phyloP scores from a whole-genome alignment of 2,329 filamentous ascomycete species.

The Aspergillus quadrilineatus region DNA sequence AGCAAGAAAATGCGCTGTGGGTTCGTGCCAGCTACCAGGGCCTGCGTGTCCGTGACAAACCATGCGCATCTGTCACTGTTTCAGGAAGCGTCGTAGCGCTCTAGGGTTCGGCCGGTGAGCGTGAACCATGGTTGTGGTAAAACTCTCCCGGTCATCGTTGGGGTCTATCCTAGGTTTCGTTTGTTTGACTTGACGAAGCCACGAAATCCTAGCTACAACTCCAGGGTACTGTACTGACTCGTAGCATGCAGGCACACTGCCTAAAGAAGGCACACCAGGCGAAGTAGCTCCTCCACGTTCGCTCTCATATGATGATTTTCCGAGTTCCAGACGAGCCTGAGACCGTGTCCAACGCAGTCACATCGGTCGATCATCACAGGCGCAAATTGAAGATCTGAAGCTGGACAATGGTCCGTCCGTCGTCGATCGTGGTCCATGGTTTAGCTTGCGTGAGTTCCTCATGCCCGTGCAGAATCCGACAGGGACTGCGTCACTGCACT shows the following conservation, averaged over 20 bases:
- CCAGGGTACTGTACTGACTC: not conserved
- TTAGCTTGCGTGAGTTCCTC: not conserved
- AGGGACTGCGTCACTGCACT: not conserved
- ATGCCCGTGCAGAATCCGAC: conserved; percentile 3
- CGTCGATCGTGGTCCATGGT: conserved; percentile 1
- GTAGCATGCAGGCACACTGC: not conserved
- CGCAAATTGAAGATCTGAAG: conserved; percentile 1
- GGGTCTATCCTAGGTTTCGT: not conserved
- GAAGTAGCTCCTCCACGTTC: not conserved
- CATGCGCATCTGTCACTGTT: not conserved
- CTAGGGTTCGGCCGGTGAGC: not conserved
- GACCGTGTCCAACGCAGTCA: not conserved
- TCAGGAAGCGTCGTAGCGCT: not conserved
- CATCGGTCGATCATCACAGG: conserved; percentile 2
- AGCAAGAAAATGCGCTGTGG: not conserved
- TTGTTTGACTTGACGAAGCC: not conserved
- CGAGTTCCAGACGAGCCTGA: not conserved
- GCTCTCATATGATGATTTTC: not conserved
- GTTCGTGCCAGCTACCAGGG: not conserved
- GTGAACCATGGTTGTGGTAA: not conserved
- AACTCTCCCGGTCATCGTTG: not conserved
- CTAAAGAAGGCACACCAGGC: not conserved
- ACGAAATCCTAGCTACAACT: not conserved
- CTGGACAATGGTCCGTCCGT: not conserved
- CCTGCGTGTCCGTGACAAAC: not conserved